Conservation (phyloP, 2,329 filamentous ascomycete genomes). For the Pezicula carpinea region DNA sequence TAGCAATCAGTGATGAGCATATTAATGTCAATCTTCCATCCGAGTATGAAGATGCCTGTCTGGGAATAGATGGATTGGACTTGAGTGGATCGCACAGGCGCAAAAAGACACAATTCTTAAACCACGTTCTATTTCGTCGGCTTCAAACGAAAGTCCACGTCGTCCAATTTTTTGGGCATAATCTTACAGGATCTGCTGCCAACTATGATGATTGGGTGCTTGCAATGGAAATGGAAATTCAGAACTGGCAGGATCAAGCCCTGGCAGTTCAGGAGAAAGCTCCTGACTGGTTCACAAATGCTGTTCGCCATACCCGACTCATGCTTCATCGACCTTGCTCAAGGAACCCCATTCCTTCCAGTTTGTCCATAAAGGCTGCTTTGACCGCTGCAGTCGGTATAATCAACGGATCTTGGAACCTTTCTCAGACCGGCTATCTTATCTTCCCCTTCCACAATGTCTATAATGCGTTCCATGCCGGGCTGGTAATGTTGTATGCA, state of each 20-base stretch:
- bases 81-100: neutral
- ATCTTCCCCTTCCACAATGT: slow-evolving; percentile 1
- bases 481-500: neutral
- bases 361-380: neutral
- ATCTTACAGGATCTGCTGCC: neutral
- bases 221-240: neutral
- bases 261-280: neutral
- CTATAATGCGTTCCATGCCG: slow-evolving; percentile 1
- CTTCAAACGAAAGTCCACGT: neutral
- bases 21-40: neutral
- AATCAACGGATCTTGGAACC: neutral
- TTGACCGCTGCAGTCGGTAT: neutral
- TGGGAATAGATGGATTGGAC: neutral
- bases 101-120: neutral
- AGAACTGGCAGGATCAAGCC: neutral
- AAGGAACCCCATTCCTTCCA: neutral
- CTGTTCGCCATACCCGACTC: neutral
- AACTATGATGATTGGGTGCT: neutral
- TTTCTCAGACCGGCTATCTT: neutral
- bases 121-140: neutral
- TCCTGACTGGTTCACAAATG: slow-evolving; percentile 1
- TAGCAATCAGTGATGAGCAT: neutral
- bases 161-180: neutral
- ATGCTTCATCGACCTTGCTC: slow-evolving; percentile 1
- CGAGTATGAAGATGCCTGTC: neutral